Evolutionary conservation across 257 asterid species (phyloP).

Genomic region (Solanum tarapatanum): DNA sequence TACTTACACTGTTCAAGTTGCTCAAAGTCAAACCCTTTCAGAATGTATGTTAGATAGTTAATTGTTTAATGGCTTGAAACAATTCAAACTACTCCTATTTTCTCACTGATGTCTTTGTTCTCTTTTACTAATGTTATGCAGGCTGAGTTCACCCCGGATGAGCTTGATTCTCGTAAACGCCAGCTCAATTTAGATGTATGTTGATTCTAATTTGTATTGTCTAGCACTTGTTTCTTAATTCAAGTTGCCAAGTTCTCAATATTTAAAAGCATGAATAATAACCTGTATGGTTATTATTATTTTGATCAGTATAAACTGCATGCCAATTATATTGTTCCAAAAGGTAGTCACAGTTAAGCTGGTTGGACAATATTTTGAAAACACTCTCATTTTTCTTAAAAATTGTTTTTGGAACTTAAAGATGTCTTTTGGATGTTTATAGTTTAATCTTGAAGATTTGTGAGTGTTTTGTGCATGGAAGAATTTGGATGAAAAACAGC

Average conservation of each 20-base stretch:
- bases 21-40: constrained; percentile 49
- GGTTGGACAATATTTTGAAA: neutral
- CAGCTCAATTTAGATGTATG: constrained; percentile 35
- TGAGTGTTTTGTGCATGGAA: neutral
- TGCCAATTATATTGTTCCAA: neutral
- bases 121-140: constrained; percentile 8
- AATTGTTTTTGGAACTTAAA: neutral
- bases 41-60: constrained; percentile 26
- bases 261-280: neutral
- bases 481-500: neutral
- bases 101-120: neutral
- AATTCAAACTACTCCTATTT: neutral
- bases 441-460: neutral
- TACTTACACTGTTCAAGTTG: constrained; percentile 46
- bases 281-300: neutral
- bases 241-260: neutral
- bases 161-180: constrained; percentile 63
- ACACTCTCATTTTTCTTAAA: neutral
- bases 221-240: neutral
- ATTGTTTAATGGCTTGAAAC: neutral
- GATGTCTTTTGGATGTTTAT: neutral
- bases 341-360: neutral
- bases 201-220: neutral
- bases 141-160: constrained; percentile 91
- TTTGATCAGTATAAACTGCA: neutral